phyloP scores from a whole-genome alignment of 2,329 filamentous ascomycete genomes.

The Aspergillus sp. region DNA sequence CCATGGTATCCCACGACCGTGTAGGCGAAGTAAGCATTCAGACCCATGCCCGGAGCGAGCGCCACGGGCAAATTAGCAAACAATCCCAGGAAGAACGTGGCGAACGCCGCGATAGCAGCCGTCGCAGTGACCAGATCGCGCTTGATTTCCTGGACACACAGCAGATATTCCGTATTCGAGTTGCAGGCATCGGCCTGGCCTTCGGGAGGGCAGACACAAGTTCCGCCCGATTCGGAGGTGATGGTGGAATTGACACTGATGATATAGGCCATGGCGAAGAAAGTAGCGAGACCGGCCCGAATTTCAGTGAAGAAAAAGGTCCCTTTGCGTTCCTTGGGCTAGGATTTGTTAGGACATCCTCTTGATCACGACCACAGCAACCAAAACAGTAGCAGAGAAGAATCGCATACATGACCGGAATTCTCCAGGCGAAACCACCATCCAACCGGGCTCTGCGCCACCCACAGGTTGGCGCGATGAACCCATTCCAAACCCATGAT shows the following conservation, averaged over 20 bases:
- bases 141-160: slow-evolving; percentile 58
- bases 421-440: slow-evolving; percentile 78
- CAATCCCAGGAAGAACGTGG: slow-evolving; percentile 80
- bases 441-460: slow-evolving; percentile 67
- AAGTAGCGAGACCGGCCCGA: slow-evolving; percentile 76
- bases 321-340: slow-evolving; percentile 70
- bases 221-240: slow-evolving; percentile 69
- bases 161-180: slow-evolving; percentile 44
- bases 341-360: not conserved
- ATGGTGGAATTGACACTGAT: slow-evolving; percentile 68
- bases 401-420: slow-evolving; percentile 69
- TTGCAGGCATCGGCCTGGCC: slow-evolving; percentile 47
- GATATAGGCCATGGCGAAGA: slow-evolving; percentile 81
- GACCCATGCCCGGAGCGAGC: slow-evolving; percentile 72
- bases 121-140: slow-evolving; percentile 82
- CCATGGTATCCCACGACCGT: slow-evolving; percentile 77
- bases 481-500: slow-evolving; percentile 21
- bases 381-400: not conserved
- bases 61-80: slow-evolving; percentile 78
- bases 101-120: slow-evolving; percentile 75
- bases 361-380: not conserved
- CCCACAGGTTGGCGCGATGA: slow-evolving; percentile 32
- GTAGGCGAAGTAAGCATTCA: slow-evolving; percentile 87
- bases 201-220: slow-evolving; percentile 66
- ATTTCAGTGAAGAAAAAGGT: slow-evolving; percentile 81